Evolutionary conservation across 208 protist genomes (phyloP), one percentile per base, ranked within the genome.

Genomic region (Crithidia sp.): DNA sequence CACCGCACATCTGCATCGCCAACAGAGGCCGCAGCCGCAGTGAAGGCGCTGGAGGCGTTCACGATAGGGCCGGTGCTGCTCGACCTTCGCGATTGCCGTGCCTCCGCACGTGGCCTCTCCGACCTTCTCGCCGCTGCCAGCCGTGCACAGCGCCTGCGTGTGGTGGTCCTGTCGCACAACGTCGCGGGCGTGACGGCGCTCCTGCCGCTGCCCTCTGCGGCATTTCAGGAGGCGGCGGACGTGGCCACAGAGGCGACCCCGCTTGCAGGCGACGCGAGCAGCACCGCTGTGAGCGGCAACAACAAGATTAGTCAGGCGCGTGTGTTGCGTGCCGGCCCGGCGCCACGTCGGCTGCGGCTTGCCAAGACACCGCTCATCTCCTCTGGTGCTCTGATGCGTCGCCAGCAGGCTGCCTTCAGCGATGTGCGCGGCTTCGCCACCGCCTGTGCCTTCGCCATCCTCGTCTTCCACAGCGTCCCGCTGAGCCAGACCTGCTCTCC

Each of bases 101-200:
- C 81, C 0, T 88, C 84, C 0, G 68, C 76, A 16, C 91, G 86
- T 44, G 91, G 91, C 6, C 70, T 95, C 36, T 91, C 88, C 14
- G 78, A 85, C 19, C 77, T 92, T 28, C 76, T 93, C 43, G 81
- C 82, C 17, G 91, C 80, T 5, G 88, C 86, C 47, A 91, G 88
- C 63, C 77, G 70, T 43, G 79, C 88, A 2, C 82, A 91, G 37
- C 76, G 85, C 4, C 65, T 95, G 53, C 86, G 61, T 52, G 37
- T 43, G 3, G 44, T 92, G 16, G 19, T 87, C 17, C 39, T 89
- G 3, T 74, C 82, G n/a, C 69, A 79, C 65, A 91, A 91, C 67
- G 67, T 77, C 5, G 69, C 74, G 28, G 68, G 76, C 40, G 59
- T 79, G 16, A 64, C 75, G 7, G 68, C 74, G 12, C 67, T 85